phyloP scores from a whole-genome alignment of 768 basidiomycete species.

The Candolleomyces aberdarensis region DNA sequence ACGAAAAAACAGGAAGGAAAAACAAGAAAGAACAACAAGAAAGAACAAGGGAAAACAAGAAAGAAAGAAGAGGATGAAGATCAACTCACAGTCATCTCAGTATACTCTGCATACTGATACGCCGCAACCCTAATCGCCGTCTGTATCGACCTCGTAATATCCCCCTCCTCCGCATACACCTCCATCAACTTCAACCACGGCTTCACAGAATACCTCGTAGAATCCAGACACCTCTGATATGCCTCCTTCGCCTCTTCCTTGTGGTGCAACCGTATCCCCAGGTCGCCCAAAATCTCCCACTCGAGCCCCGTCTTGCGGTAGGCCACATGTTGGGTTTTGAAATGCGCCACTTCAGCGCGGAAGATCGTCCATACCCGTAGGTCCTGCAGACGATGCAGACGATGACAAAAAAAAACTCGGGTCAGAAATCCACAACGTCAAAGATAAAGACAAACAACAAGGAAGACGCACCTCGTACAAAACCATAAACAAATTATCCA shows the following conservation, averaged over 20 bases:
- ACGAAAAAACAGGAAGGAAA: slow-evolving; percentile 27
- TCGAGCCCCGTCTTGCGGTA: slow-evolving; percentile 96
- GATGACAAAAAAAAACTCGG: no score
- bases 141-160: slow-evolving; percentile 86
- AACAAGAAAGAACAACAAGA: no score
- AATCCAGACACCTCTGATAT: slow-evolving; percentile 90
- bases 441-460: no score
- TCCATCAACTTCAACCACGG: slow-evolving; percentile 94
- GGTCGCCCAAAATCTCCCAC: slow-evolving; percentile 97
- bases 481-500: slow-evolving; percentile 98
- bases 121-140: slow-evolving; percentile 91
- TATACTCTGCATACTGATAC: slow-evolving; percentile 88
- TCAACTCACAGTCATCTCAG: slow-evolving; percentile 74
- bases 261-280: slow-evolving; percentile 91
- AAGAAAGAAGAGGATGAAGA: no score
- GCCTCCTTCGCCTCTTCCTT: slow-evolving; percentile 99
- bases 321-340: slow-evolving; percentile 97
- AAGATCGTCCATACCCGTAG: slow-evolving; percentile 98
- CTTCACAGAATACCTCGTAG: slow-evolving; percentile 81
- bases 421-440: no score
- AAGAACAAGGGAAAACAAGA: no score
- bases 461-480: slow-evolving; percentile 98
- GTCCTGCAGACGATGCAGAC: slow-evolving; percentile 68
- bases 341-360: slow-evolving; percentile 96
- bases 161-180: slow-evolving; percentile 95